These are phyloP conservation scores for Neofusicoccum sp. DNA, from an alignment of 2,329 filamentous ascomycete genomes.

Conservation along the genomic window DNA sequence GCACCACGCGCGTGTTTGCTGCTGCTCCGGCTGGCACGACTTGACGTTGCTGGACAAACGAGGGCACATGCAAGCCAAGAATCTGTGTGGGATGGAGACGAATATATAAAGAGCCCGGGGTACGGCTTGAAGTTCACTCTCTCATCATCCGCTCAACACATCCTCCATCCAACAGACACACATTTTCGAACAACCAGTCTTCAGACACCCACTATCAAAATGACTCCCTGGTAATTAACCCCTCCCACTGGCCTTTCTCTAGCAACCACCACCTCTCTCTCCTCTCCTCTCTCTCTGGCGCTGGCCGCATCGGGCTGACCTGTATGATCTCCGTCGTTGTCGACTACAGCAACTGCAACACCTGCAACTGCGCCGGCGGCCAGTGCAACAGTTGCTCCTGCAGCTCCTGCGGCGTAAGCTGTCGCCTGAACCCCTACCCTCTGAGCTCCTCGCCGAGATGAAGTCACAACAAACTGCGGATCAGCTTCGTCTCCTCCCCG, in stretches of 20 bases:
- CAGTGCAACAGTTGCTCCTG: constrained; percentile 37
- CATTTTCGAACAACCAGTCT: neutral
- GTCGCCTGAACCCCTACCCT: neutral
- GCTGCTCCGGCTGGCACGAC: constrained; percentile 5
- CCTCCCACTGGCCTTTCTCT: neutral
- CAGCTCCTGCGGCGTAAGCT: constrained; percentile 31
- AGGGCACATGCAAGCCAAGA: neutral
- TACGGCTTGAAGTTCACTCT: neutral
- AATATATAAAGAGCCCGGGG: constrained; percentile 21
- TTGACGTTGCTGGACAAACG: neutral
- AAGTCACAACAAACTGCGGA: neutral
- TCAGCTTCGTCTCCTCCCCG: neutral
- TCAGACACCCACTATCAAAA: constrained; percentile 19
- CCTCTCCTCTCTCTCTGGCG: neutral
- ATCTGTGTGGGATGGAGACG: neutral
- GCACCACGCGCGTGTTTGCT: constrained; percentile 5
- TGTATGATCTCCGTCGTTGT: neutral
- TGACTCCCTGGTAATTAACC: constrained; percentile 26
- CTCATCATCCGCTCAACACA: constrained; percentile 13
- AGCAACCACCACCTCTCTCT: neutral
- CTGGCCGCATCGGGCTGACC: constrained; percentile 6
- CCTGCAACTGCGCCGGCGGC: constrained; percentile 35
- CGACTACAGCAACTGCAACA: constrained; percentile 26
- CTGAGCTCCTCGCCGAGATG: neutral
- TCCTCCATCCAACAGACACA: neutral